These are phyloP conservation scores for Fusarium sp. DNA, from an alignment of 2,329 filamentous ascomycete species.

Conservation along the genomic window DNA sequence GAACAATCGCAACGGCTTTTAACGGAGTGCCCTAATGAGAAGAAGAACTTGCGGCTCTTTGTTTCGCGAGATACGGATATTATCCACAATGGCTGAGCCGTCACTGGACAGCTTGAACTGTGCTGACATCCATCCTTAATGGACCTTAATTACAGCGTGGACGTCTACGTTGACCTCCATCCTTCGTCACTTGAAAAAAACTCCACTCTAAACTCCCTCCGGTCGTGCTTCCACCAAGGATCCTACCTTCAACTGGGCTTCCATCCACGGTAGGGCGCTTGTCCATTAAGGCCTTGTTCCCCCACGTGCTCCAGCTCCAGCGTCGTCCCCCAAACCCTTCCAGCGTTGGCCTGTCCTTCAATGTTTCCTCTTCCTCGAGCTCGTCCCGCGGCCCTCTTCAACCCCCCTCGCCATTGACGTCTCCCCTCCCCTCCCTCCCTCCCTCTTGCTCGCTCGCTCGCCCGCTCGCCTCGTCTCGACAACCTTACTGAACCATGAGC, in stretches of 20 bases:
- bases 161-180: conserved; percentile 7
- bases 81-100: neutral
- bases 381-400: conserved; percentile 12
- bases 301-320: conserved; percentile 26
- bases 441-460: neutral
- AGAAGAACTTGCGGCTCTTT: neutral
- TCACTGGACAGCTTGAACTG: neutral
- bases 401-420: conserved; percentile 40
- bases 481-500: conserved; percentile 45
- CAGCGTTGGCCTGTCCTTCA: conserved; percentile 10
- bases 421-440: conserved; percentile 1
- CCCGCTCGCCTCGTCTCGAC: conserved; percentile 5
- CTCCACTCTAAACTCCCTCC: conserved; percentile 32
- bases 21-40: neutral
- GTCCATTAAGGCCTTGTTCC: conserved; percentile 13
- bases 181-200: conserved; percentile 16
- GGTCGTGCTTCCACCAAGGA: conserved; percentile 17
- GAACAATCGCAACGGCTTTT: neutral
- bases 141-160: neutral
- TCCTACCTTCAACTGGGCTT: conserved; percentile 17
- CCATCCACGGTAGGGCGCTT: conserved; percentile 8
- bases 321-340: neutral
- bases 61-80: neutral
- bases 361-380: conserved; percentile 31
- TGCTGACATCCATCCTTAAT: neutral